These are phyloP conservation scores for Ceratocystiopsis minuta DNA, from an alignment of 2,329 filamentous ascomycete species.

Conservation along the genomic window DNA sequence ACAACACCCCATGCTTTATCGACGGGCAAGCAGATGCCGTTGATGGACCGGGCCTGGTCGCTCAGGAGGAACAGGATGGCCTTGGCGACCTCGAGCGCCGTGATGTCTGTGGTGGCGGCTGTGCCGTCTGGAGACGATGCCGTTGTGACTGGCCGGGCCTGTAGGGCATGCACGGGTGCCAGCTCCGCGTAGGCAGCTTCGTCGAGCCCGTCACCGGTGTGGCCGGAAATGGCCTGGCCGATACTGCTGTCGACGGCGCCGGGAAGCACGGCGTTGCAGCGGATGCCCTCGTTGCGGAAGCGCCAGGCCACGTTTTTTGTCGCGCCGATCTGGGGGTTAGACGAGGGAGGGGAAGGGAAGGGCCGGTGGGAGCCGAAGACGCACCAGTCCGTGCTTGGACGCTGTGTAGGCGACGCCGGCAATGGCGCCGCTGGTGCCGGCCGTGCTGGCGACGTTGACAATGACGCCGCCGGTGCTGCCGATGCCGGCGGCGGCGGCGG, in stretches of 20 bases:
- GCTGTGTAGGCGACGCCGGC: constrained; percentile 17
- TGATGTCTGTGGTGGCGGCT: constrained; percentile 10
- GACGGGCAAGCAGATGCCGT: constrained; percentile 18
- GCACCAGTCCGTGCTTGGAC: constrained; percentile 20
- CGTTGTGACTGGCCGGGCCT: constrained; percentile 8
- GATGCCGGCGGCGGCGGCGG: not conserved
- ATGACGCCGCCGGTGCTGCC: constrained; percentile 21
- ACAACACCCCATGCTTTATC: constrained; percentile 20
- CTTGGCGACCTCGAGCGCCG: constrained; percentile 17
- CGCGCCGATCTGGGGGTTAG: constrained; percentile 18
- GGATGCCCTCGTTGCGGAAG: constrained; percentile 24
- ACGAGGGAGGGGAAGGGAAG: not conserved
- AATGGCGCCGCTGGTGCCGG: constrained; percentile 22
- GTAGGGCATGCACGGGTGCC: constrained; percentile 15
- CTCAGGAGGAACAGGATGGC: constrained; percentile 20
- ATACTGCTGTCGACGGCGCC: constrained; percentile 15
- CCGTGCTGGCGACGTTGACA: constrained; percentile 28
- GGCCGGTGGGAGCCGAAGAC: constrained; percentile 5
- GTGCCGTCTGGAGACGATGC: not conserved
- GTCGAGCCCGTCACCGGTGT: constrained; percentile 10
- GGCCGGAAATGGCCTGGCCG: constrained; percentile 12
- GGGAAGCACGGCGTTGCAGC: constrained; percentile 27
- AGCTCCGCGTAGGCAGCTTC: constrained; percentile 11
- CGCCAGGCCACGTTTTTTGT: constrained; percentile 29
- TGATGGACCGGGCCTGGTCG: constrained; percentile 19